phyloP scores from a whole-genome alignment of 2,329 filamentous ascomycete species.

The Neurospora sp. region DNA sequence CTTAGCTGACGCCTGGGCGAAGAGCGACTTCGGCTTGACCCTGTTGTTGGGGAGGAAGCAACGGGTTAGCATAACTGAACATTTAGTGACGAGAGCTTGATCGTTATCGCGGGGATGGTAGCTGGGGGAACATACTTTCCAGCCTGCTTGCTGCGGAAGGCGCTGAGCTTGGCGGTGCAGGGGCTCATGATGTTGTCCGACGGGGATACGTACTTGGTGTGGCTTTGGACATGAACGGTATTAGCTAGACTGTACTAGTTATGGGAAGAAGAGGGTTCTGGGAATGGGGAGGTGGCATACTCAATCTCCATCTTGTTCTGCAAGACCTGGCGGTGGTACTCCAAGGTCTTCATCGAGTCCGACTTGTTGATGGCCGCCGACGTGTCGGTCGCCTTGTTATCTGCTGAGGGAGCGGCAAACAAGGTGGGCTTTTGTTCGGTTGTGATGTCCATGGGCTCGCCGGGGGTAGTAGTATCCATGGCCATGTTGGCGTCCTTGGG shows the following conservation, averaged over 20 bases:
- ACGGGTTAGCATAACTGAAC: conserved; percentile 13
- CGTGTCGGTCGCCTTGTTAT: conserved; percentile 21
- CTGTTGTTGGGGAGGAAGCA: conserved; percentile 24
- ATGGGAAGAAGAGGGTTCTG: background rate
- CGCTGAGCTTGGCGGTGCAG: conserved; percentile 71
- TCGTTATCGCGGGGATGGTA: background rate
- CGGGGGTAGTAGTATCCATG: conserved; percentile 26
- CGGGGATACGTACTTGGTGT: conserved; percentile 57
- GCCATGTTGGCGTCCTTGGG: conserved; percentile 56
- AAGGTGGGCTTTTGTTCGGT: conserved; percentile 24
- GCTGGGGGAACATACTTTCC: conserved; percentile 50
- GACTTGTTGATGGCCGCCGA: conserved; percentile 16
- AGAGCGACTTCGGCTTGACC: conserved; percentile 58
- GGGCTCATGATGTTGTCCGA: conserved; percentile 87
- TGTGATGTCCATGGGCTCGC: conserved; percentile 50
- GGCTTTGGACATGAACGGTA: background rate
- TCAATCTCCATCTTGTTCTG: conserved; percentile 60
- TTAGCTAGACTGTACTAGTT: background rate
- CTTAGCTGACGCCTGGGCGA: conserved; percentile 55
- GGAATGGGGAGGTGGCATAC: conserved; percentile 33
- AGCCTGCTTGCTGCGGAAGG: conserved; percentile 70
- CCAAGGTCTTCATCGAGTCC: conserved; percentile 53
- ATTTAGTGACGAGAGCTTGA: background rate
- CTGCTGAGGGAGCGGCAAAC: conserved; percentile 19
- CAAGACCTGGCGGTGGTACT: conserved; percentile 67